Base-by-base conservation (phyloP, 805 yeast genomes). In the Wickerhamiella shivajii region DNA sequence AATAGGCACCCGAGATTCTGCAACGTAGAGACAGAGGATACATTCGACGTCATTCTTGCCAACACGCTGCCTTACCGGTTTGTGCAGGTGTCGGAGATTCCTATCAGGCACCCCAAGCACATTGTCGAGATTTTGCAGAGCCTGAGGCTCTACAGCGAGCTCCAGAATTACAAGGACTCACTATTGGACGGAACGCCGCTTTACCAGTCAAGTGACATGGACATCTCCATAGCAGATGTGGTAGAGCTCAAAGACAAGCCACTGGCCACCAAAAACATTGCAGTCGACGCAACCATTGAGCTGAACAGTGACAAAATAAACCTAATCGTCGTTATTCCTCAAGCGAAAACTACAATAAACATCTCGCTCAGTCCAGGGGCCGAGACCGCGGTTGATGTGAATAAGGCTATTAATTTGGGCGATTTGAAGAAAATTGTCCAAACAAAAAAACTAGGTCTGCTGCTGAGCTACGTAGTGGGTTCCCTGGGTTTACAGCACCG, bases 51-150 rank as follows among this genome's bases (percentile, higher is more conserved):
- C 1, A 30, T 39, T 3, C 38, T 42, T 10, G 45, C 49, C 12
- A 51, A 47, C 27, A 34, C 48, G 36, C 38, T 53, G 20, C 53
- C 57, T 1, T 38, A 37, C 22, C 34, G 37, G 10, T 34, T 48
- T 8, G 53, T 51, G 0, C 24, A 31, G 9, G 41, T 53, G 2
- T 22, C 39, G 3, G 51, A 50, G 23, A 33, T 54, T 8, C 56
- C 57, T 0, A 24, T 54, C 3, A 18, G 36, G 11, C 50, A 47
- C 16, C 58, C 58, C 3, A 28, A 37, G 13, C 40, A 47, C 15
- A 41, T 54, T 15, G 53, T 53, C 1, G 17, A 14, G 2, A 33
- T 51, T 1, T 36, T 54, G 4, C 29, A 29, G 5, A n/a, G n/a
- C 1, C 41, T 53, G 4, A 38, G 53, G 10, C 48, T 39, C 20